Conservation (phyloP, 257 asterid species). For the Solanum medicagineum region DNA sequence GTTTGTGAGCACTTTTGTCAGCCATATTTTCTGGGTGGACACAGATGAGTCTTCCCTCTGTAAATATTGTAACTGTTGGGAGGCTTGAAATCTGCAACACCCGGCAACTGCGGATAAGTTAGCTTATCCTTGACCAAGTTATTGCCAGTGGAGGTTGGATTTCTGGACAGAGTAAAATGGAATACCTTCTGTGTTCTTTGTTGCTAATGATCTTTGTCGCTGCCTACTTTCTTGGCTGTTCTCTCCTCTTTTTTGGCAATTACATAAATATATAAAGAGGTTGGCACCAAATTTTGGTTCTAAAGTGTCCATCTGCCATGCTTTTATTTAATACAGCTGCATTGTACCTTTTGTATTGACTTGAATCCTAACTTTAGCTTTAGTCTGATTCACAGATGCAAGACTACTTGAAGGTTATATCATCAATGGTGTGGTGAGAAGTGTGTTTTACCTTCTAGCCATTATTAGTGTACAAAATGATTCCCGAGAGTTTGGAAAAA, state of each 20-base stretch:
- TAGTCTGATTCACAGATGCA: background rate
- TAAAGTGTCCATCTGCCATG: background rate
- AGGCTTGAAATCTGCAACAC: slow-evolving; percentile 7
- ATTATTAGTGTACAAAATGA: background rate
- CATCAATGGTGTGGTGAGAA: background rate
- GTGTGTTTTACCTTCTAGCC: background rate
- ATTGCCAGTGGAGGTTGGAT: slow-evolving; percentile 4
- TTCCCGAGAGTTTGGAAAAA: background rate
- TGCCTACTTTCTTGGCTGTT: background rate
- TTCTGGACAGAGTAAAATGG: slow-evolving; percentile 7
- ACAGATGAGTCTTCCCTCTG: background rate
- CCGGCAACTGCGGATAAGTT: background rate
- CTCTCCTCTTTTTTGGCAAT: background rate
- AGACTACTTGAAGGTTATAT: background rate
- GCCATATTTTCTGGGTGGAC: background rate
- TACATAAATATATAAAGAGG: slow-evolving; percentile 8
- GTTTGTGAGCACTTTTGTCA: slow-evolving; percentile 1
- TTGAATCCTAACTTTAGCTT: background rate
- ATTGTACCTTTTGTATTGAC: background rate
- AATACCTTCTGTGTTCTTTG: slow-evolving; percentile 8
- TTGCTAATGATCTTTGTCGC: slow-evolving; percentile 2
- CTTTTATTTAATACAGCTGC: background rate
- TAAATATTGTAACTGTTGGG: slow-evolving; percentile 12
- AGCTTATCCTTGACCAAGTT: slow-evolving; percentile 1
- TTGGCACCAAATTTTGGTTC: slow-evolving; percentile 11